Evolutionary conservation across 441 rosid species (phyloP), one percentile per base, ranked within the genome.

Genomic region (Sinapis alba): DNA sequence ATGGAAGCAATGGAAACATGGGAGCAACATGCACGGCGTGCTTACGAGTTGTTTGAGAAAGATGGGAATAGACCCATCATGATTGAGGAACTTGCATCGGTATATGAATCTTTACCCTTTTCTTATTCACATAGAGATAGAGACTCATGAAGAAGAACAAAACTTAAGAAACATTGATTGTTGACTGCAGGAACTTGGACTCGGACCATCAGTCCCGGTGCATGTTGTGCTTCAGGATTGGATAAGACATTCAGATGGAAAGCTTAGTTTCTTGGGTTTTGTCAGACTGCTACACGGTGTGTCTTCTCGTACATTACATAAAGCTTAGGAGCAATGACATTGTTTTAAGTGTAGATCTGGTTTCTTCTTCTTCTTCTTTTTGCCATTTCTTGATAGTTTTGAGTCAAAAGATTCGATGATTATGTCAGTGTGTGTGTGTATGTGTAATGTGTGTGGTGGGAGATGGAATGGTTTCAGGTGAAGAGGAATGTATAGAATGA

Each of bases 191-290:
- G 97, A 92, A 77, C 92, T 92, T 32, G 93, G 93, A 56, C 90
- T 92, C 11, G 80, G 92, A 70, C 88, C 96, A 28, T 88, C 93
- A 3, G 90, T 91, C 41, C 91, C 95, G 0, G 90, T 90, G 63
- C 96, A 90, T 12, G 89, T 87, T n/a, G 96, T 90, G 60, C 90
- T 92, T 63, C 89, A 90, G 68, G 96, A 92, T 51, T 92, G 96
- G 96, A 86, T 89, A 43, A 85, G 93, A 79, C 92, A 85, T 65
- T 76, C 90, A 1, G 97, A 90, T 54, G 92, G 97, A 53, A 90
- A 87, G 81, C 85, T 92, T 68, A 92, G 89, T 81, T 92, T 87
- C 84, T 66, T 90, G 75, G 97, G 97, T 5, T 92, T 88, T 74
- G 86, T 88, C 57, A 81, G 90, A 73, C 88, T 92, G 71, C 84